A percentile compares a stretch with the other conserved stretches of the same genome.
These are phyloP conservation scores for Paraurostyla sp. DNA, from an alignment of 73 alveolate genomes.

Conservation along the genomic window DNA sequence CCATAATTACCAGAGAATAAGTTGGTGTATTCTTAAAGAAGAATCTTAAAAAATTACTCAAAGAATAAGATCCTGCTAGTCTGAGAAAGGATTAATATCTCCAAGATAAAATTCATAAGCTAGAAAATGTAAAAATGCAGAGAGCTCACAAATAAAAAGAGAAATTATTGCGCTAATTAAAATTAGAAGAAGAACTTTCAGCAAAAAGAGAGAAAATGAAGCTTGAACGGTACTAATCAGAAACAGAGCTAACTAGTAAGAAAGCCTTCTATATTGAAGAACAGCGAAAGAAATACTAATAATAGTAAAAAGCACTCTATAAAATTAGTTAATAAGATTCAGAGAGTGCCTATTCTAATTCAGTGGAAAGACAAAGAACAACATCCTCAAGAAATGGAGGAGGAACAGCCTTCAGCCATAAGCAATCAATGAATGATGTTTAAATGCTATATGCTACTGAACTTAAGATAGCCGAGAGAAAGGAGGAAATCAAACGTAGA, in stretches of 20 bases:
- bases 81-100: neutral
- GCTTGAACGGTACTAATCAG: conserved; percentile 1
- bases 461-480: conserved; percentile 25
- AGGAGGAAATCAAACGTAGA: conserved; percentile 42
- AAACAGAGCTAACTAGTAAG: too few relatives aligned
- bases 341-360: too few relatives aligned
- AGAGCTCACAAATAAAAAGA: neutral
- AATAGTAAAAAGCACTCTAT: neutral
- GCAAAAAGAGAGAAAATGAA: neutral
- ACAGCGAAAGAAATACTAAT: neutral
- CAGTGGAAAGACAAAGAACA: too few relatives aligned
- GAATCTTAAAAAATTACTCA: neutral
- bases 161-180: neutral
- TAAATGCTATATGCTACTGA: conserved; percentile 55
- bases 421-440: too few relatives aligned
- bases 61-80: neutral
- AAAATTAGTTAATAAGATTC: neutral
- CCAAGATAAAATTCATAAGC: neutral
- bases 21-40: conserved; percentile 30
- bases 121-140: neutral
- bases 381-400: too few relatives aligned
- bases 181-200: conserved; percentile 22
- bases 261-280: too few relatives aligned
- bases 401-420: too few relatives aligned
- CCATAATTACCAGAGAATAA: conserved; percentile 23